Evolutionary conservation across 2,329 filamentous ascomycete genomes (phyloP).

Genomic region (Pyrenophora teres): DNA sequence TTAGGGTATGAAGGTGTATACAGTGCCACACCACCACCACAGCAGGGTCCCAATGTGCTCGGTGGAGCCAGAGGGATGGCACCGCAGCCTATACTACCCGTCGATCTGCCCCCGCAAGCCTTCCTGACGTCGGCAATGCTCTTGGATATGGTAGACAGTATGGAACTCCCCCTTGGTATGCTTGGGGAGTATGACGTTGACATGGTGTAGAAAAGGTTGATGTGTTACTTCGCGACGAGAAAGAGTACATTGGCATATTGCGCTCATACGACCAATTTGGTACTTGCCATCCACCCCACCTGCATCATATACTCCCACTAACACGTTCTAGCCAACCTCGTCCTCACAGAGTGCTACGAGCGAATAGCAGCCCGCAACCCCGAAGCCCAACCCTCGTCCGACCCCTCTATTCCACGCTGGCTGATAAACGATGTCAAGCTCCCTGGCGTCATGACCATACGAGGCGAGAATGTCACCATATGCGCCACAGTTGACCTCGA

Average conservation of each 20-base stretch:
- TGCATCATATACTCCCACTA: neutral
- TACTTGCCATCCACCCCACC: constrained; percentile 50
- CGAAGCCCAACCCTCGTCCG: constrained; percentile 26
- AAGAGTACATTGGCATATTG: constrained; percentile 90
- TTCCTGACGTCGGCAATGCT: constrained; percentile 97
- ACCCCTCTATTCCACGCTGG: constrained; percentile 38
- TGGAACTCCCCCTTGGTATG: constrained; percentile 11
- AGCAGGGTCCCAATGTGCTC: constrained; percentile 48
- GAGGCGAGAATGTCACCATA: constrained; percentile 95
- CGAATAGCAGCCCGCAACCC: constrained; percentile 73
- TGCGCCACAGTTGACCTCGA: constrained; percentile 97
- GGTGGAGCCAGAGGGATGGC: constrained; percentile 32
- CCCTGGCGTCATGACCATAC: constrained; percentile 86
- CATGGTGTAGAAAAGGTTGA: constrained; percentile 81
- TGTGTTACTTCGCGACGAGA: constrained; percentile 86
- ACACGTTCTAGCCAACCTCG: constrained; percentile 76
- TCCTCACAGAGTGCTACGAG: constrained; percentile 91
- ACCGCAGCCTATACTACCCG: constrained; percentile 35
- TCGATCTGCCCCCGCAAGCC: constrained; percentile 81
- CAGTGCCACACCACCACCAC: constrained; percentile 55
- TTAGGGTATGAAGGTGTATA: constrained; percentile 45
- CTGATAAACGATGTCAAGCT: constrained; percentile 84
- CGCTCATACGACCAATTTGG: constrained; percentile 98
- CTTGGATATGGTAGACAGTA: constrained; percentile 95
- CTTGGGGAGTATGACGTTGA: constrained; percentile 15